These are phyloP conservation scores for Eucalyptus decipiens DNA, from an alignment of 345 rosid genomes.

Conservation along the genomic window DNA sequence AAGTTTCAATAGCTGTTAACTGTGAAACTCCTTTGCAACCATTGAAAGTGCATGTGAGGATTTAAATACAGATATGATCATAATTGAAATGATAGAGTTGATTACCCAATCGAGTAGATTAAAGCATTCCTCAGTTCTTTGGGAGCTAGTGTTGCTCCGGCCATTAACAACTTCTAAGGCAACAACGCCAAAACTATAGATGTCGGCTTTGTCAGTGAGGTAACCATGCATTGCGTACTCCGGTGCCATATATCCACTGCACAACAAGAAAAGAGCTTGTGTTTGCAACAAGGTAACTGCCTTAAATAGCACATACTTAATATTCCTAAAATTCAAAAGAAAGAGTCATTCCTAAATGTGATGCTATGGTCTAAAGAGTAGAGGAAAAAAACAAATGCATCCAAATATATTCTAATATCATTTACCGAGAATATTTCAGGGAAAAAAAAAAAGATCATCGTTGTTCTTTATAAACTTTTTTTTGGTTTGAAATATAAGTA, in stretches of 20 bases:
- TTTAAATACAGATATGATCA: not conserved
- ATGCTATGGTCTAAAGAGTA: not conserved
- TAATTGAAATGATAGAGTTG: not conserved
- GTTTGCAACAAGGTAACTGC: not conserved
- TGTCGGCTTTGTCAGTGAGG: constrained; percentile 19
- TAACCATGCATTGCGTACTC: constrained; percentile 24
- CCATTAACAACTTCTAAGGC: constrained; percentile 12
- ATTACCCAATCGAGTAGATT: constrained; percentile 22
- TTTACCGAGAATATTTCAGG: not conserved
- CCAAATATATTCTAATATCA: not conserved
- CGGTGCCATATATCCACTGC: constrained; percentile 25
- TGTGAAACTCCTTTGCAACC: not conserved
- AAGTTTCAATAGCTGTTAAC: not conserved
- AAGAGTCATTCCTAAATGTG: not conserved
- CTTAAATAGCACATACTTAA: not conserved
- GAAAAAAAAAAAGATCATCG: not conserved
- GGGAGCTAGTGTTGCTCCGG: not conserved
- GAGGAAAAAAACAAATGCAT: not conserved
- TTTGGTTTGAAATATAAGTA: no score
- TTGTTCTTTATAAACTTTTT: no score
- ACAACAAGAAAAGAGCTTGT: not conserved
- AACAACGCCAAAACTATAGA: constrained; percentile 20
- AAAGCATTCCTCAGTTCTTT: not conserved
- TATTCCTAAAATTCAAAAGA: not conserved
- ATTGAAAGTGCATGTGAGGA: not conserved